Evolutionary conservation across 495 filamentous ascomycete species (phyloP), one percentile per base, ranked within the genome.

Genomic region (Amniculicola lignicola): DNA sequence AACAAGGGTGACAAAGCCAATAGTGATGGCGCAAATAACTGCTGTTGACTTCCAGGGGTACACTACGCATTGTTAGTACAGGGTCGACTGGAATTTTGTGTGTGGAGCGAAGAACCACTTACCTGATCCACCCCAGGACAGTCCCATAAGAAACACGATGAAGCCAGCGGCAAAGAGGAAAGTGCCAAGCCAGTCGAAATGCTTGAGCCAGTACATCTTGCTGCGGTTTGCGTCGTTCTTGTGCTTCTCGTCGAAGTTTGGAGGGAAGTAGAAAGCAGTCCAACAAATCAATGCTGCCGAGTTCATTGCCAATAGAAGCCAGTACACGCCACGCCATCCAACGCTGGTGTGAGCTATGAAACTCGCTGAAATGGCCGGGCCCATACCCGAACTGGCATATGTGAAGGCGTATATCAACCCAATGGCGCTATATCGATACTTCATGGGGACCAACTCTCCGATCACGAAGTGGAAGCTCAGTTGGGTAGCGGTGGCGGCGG

Each of bases 81-180:
- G n/a, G n/a, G n/a, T n/a, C n/a, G n/a, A n/a, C n/a, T n/a, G n/a
- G n/a, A n/a, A n/a, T n/a, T n/a, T n/a, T n/a, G n/a, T n/a, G n/a
- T n/a, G n/a, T n/a, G n/a, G n/a, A n/a, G n/a, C n/a, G n/a, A n/a
- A n/a, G n/a, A n/a, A n/a, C n/a, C n/a, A n/a, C n/a, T n/a, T n/a
- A n/a, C n/a, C n/a, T 4, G 65, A 28, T 16, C 70, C 73, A 9
- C 67, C 73, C 72, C 72, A 74, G 45, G 61, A 70, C 6, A 75
- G 49, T 4, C 71, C 70, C 25, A 74, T 39, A 7, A 66, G 44
- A 14, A 74, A 69, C 0, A 67, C 35, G 4, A 64, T 49, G 5
- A 68, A 44, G 4, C 67, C 67, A 12, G 36, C 49, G 3, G 66
- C 45, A 59, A 56, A 70, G 19, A 70, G 55, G 0, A 19, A 18